Evolutionary conservation across 129 eudicot species (phyloP).

Genomic region (Arctium lappa): DNA sequence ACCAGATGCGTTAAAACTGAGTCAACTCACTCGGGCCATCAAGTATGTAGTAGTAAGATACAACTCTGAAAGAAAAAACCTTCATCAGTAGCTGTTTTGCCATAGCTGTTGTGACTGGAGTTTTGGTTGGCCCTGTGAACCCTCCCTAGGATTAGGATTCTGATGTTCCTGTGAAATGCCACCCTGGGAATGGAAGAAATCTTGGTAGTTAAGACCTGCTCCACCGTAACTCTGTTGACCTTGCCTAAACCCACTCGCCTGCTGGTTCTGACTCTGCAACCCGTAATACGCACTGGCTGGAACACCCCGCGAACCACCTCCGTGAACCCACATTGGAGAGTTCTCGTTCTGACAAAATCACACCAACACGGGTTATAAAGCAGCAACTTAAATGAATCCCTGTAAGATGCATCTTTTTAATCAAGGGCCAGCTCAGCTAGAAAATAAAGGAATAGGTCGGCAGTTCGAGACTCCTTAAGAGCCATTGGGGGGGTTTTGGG

Average conservation of each 20-base stretch:
- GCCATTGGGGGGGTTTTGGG: no score
- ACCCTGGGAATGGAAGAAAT: slow-evolving; percentile 69
- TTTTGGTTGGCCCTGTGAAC: slow-evolving; percentile 67
- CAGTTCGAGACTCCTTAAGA: no score
- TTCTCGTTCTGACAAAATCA: slow-evolving; percentile 40
- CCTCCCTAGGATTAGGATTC: not conserved
- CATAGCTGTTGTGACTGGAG: slow-evolving; percentile 79
- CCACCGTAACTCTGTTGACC: slow-evolving; percentile 65
- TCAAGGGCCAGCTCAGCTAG: no score
- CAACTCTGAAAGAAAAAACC: not conserved
- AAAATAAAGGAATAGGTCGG: no score
- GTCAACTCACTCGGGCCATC: not conserved
- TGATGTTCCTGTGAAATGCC: slow-evolving; percentile 58
- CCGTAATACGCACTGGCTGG: slow-evolving; percentile 74
- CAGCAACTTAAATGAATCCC: not conserved
- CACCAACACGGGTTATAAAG: not conserved
- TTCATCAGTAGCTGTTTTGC: slow-evolving; percentile 75
- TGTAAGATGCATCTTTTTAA: no score
- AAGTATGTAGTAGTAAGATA: not conserved
- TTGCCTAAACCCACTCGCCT: slow-evolving; percentile 72
- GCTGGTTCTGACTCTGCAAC: slow-evolving; percentile 72
- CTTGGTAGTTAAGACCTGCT: slow-evolving; percentile 54
- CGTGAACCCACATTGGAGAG: slow-evolving; percentile 72
- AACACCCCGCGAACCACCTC: slow-evolving; percentile 78
- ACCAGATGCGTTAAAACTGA: slow-evolving; percentile 9